A percentile compares a stretch with the other conserved stretches of the same genome.
phyloP scores from a whole-genome alignment of 352 stramenopile genomes.

The Globisporangium viniferum region DNA sequence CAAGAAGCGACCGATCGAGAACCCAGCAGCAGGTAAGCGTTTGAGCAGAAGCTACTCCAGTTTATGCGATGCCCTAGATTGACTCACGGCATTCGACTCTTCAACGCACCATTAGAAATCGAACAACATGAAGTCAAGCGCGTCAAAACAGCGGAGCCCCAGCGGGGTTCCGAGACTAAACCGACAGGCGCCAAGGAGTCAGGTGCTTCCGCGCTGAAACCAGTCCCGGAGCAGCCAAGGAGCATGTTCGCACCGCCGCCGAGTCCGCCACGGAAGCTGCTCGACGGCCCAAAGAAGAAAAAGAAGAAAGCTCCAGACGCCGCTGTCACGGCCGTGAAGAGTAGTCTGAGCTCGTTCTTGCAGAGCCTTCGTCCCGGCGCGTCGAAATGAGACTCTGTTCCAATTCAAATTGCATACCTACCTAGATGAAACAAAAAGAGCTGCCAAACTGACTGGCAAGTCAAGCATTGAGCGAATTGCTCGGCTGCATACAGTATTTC shows the following conservation, averaged over 20 bases:
- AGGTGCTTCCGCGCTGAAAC: background rate
- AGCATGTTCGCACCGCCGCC: conserved; percentile 50
- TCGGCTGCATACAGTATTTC: background rate
- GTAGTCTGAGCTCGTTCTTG: conserved; percentile 61
- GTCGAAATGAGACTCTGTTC: conserved; percentile 24
- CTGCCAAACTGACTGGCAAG: background rate
- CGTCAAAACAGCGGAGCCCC: conserved; percentile 15
- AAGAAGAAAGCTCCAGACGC: conserved; percentile 32
- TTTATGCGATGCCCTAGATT: background rate
- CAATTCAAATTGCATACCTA: background rate
- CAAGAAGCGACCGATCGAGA: conserved; percentile 34
- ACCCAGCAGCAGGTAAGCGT: background rate
- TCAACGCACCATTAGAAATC: background rate
- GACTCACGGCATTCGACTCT: background rate
- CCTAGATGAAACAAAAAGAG: background rate
- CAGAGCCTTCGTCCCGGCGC: conserved; percentile 35
- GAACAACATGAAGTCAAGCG: conserved; percentile 24
- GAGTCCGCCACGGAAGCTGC: conserved; percentile 64
- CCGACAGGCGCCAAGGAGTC: background rate
- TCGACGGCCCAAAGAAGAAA: conserved; percentile 75
- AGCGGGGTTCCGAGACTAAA: background rate
- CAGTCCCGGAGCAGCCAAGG: conserved; percentile 6
- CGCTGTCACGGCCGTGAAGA: conserved; percentile 54
- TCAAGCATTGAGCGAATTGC: background rate
- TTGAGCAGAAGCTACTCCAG: background rate